phyloP scores from a whole-genome alignment of 2,329 filamentous ascomycete genomes.

The Rhytidhysteron rufulum region DNA sequence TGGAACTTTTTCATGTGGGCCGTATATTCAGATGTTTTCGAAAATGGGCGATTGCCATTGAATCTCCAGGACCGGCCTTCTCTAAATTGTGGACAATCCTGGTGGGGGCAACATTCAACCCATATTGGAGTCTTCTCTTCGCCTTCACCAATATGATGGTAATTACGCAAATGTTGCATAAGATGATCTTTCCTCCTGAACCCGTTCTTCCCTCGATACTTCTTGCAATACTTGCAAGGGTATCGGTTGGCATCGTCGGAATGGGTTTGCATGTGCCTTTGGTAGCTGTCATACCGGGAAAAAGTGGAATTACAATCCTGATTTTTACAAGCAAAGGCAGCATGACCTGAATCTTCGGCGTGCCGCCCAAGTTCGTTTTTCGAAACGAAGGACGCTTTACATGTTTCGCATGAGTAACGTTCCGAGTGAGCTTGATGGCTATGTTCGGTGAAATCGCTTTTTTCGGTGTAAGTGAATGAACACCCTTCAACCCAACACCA shows the following conservation, averaged over 20 bases:
- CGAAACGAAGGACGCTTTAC: not conserved
- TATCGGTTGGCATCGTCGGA: constrained; percentile 9
- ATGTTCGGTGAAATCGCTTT: not conserved
- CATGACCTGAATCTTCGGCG: constrained; percentile 7
- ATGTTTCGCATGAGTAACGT: constrained; percentile 6
- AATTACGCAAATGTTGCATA: constrained; percentile 33
- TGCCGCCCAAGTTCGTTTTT: not conserved
- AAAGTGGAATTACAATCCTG: constrained; percentile 8
- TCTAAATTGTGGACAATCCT: constrained; percentile 16
- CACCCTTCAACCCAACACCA: not conserved
- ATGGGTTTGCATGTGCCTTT: constrained; percentile 10
- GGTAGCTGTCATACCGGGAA: constrained; percentile 8
- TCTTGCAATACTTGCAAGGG: constrained; percentile 31
- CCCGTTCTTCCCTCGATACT: constrained; percentile 25
- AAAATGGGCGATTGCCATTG: constrained; percentile 2
- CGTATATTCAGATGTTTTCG: constrained; percentile 24
- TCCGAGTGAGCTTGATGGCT: not conserved
- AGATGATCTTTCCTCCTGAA: constrained; percentile 40
- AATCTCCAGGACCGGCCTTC: no score
- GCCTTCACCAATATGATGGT: constrained; percentile 31
- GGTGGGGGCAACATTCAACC: constrained; percentile 16
- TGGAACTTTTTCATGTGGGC: constrained; percentile 38
- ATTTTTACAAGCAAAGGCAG: constrained; percentile 7
- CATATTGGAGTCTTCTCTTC: constrained; percentile 5
- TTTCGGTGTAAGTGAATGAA: not conserved